Evolutionary conservation across 2,329 filamentous ascomycete genomes (phyloP), one percentile per base, ranked within the genome.

Genomic region (Mycocentrospora acerina): DNA sequence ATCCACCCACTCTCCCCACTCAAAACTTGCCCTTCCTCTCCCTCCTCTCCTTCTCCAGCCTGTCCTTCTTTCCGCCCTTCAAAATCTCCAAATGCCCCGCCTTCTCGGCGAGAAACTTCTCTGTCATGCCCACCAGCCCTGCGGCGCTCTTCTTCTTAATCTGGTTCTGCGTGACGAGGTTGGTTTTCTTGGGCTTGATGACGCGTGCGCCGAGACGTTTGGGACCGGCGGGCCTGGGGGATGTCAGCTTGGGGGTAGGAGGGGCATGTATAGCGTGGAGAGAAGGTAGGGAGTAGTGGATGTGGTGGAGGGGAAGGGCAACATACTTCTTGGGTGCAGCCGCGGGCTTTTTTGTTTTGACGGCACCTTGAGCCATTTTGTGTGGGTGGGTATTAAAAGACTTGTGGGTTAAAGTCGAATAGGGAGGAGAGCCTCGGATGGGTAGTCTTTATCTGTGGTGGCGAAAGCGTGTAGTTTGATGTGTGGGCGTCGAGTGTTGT

Each of bases 61-160:
- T 61, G 28, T 71, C 69, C 66, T 79, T 83, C 75, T 85, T 86
- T 10, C 82, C 83, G 2, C 82, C 82, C 40, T 74, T 74, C 57
- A 88, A 63, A 57, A 88, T 59, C 64, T 88, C 84, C 57, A 88
- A 57, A 73, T 88, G 84, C 11, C 84, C 85, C 4, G 83, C 84
- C 56, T 80, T 80, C 45, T 80, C 72, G 10, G 83, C 84, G 8
- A 88, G 72, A 46, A 75, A 77, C 44, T 78, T 77, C 59, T 88
- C 85, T n/a, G 84, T 88, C 68, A 80, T 74, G 1, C 76, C 77
- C 3, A 77, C 78, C 27, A 88, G 66, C 0, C 82, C 82, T 1
- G 79, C 71, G 1, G 80, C 76, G 46, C 80, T 73, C 75, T 85
- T 85, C 77, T 77, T 85, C 35, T 77, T 80, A 61, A 85, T 73